A percentile compares a stretch with the other conserved stretches of the same genome.
These are phyloP conservation scores for Lathyrus aphaca DNA, from an alignment of 306 rosid genomes.

Conservation along the genomic window DNA sequence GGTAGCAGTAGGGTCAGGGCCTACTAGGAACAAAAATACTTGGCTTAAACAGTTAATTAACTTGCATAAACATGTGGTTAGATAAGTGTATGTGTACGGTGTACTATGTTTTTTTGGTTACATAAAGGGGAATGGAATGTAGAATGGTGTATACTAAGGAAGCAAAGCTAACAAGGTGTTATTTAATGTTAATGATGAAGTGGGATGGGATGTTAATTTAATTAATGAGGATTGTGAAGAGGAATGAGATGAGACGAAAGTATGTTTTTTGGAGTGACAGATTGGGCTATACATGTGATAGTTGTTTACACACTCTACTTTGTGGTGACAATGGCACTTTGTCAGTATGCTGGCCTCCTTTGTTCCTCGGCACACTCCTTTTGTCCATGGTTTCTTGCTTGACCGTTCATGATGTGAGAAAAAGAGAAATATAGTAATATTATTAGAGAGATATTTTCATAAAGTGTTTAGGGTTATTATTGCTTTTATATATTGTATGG, in stretches of 20 bases:
- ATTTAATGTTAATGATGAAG: background rate
- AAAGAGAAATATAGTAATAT: background rate
- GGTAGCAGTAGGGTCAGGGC: background rate
- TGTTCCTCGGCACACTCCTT: slow-evolving; percentile 13
- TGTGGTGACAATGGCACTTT: slow-evolving; percentile 34
- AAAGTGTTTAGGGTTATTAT: background rate
- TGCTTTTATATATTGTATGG: background rate
- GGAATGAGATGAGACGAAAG: background rate
- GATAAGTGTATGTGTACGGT: background rate
- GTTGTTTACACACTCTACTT: background rate
- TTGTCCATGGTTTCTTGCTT: slow-evolving; percentile 26
- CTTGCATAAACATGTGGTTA: background rate
- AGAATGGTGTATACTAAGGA: background rate
- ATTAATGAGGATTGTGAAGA: background rate
- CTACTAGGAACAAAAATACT: slow-evolving; percentile 3
- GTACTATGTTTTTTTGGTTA: background rate
- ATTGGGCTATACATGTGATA: background rate
- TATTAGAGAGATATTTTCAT: background rate
- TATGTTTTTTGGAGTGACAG: background rate
- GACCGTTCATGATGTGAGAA: background rate
- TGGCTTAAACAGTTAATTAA: background rate
- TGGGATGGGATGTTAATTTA: background rate
- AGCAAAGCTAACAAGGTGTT: background rate
- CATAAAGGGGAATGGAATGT: background rate
- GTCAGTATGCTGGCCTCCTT: slow-evolving; percentile 24